A percentile compares a stretch with the other conserved stretches of the same genome.
phyloP scores from a whole-genome alignment of 768 basidiomycete genomes.

The Lepiota brunneoincarnata region DNA sequence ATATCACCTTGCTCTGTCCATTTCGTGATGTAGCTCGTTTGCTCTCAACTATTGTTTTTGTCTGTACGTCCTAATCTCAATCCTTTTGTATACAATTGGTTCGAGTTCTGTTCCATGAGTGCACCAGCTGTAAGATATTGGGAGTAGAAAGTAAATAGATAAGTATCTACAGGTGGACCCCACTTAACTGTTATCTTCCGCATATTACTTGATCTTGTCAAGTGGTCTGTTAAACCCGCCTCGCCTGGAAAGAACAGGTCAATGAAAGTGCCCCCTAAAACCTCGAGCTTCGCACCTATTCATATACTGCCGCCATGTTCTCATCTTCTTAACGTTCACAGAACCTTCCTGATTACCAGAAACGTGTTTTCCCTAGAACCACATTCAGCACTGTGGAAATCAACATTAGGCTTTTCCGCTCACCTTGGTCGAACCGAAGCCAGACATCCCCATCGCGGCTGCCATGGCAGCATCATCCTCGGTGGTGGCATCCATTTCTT shows the following conservation, averaged over 20 bases:
- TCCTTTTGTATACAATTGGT: constrained; percentile 5
- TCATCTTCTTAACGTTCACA: constrained; percentile 69
- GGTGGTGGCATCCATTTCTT: constrained; percentile 51
- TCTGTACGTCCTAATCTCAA: constrained; percentile 25
- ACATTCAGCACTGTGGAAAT: not conserved
- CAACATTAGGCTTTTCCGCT: constrained; percentile 10
- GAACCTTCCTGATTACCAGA: constrained; percentile 78
- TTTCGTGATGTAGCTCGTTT: constrained; percentile 3
- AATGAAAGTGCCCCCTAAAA: not conserved
- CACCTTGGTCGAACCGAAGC: constrained; percentile 91
- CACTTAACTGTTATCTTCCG: constrained; percentile 10
- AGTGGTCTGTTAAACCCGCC: constrained; percentile 90
- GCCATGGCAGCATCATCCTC: constrained; percentile 82
- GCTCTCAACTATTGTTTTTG: constrained; percentile 4
- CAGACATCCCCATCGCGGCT: constrained; percentile 84
- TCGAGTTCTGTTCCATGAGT: constrained; percentile 8
- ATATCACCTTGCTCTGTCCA: not conserved
- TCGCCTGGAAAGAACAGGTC: constrained; percentile 32
- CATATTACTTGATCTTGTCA: constrained; percentile 92
- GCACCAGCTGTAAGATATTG: not conserved
- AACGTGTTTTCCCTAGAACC: constrained; percentile 68
- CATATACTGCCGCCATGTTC: constrained; percentile 99
- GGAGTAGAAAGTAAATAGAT: constrained; percentile 3
- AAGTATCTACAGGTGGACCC: constrained; percentile 6
- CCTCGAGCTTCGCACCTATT: constrained; percentile 55